Evolutionary conservation across 768 basidiomycete genomes (phyloP).

Genomic region (Xerocomellus intermedius): DNA sequence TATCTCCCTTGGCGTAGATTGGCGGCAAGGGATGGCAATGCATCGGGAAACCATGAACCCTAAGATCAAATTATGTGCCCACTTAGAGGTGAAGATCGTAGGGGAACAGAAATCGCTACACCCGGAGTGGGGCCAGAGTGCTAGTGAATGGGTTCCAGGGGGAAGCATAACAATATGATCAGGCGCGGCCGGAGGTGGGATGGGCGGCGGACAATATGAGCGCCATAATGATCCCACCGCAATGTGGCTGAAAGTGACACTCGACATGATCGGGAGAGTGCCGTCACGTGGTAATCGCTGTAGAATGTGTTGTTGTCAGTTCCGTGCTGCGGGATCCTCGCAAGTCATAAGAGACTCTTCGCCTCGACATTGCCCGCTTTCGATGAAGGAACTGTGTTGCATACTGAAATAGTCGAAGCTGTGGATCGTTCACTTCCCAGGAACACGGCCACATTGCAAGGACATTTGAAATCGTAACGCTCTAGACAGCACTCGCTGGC

Average conservation of each 20-base stretch:
- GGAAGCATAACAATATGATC: neutral
- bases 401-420: neutral
- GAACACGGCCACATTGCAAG: neutral
- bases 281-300: neutral
- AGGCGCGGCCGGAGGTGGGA: neutral
- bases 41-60: neutral
- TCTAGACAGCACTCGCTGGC: neutral
- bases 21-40: neutral
- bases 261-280: constrained; percentile 6
- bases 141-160: constrained; percentile 7
- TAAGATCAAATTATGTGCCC: neutral
- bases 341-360: neutral
- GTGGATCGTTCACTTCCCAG: constrained; percentile 3
- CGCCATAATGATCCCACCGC: constrained; percentile 5
- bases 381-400: neutral
- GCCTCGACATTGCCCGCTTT: constrained; percentile 3
- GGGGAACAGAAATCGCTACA: too few relatives aligned
- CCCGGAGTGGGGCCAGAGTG: neutral
- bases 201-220: neutral
- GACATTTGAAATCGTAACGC: neutral
- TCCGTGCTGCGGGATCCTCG: neutral
- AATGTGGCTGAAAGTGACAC: neutral
- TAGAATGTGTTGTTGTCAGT: neutral
- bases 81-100: neutral
- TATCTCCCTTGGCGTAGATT: neutral